Percentiles rank a stretch among this genome's conserved stretches.
Evolutionary conservation across 306 rosid genomes (phyloP).

Genomic region (Rubus parviflorus): DNA sequence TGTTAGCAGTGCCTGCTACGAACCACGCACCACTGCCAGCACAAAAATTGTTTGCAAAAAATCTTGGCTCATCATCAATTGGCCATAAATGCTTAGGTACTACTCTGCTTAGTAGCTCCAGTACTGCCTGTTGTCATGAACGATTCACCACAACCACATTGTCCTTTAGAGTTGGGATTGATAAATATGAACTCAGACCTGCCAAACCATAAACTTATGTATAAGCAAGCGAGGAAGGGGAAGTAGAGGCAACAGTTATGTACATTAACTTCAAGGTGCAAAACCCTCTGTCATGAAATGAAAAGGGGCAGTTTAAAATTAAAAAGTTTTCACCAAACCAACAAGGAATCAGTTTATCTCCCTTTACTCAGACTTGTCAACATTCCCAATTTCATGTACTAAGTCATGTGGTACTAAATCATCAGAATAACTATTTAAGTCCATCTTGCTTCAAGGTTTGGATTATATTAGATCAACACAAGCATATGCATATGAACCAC

Average conservation of each 20-base stretch:
- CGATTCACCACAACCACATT: constrained; percentile 97
- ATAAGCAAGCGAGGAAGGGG: not conserved
- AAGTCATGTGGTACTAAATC: not conserved
- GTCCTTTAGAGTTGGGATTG: constrained; percentile 95
- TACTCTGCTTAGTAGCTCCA: constrained; percentile 48
- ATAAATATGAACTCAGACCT: constrained; percentile 90
- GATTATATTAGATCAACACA: not conserved
- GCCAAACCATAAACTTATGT: constrained; percentile 6
- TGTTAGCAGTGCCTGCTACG: constrained; percentile 7
- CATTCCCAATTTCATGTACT: not conserved
- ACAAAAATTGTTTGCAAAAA: constrained; percentile 16
- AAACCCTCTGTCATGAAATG: not conserved
- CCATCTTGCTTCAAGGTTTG: constrained; percentile 5
- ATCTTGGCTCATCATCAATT: constrained; percentile 13
- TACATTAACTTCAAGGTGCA: not conserved
- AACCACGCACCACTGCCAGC: not conserved
- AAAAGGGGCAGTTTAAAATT: not conserved
- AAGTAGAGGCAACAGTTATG: not conserved
- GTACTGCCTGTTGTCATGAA: constrained; percentile 65
- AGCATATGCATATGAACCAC: not conserved
- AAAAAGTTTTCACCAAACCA: not conserved
- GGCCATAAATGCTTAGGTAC: constrained; percentile 28
- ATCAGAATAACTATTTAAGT: not conserved
- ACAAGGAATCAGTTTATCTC: not conserved
- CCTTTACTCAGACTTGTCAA: not conserved